These are phyloP conservation scores for Inga oerstediana DNA, from an alignment of 306 rosid genomes.

Conservation along the genomic window DNA sequence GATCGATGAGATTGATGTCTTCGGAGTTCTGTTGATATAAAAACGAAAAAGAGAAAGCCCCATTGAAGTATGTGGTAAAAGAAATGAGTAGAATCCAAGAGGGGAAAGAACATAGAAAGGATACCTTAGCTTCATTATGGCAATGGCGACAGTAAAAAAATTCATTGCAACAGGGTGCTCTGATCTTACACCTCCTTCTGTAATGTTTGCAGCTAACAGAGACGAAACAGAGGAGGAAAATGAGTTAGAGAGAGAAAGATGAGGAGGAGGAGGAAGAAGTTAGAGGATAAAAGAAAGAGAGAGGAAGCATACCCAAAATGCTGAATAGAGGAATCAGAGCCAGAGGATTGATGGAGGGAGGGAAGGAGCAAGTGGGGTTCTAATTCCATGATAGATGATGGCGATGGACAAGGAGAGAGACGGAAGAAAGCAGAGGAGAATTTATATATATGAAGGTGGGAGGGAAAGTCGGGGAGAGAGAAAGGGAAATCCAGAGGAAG, in stretches of 20 bases:
- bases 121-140: constrained; percentile 76
- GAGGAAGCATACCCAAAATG: constrained; percentile 51
- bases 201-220: constrained; percentile 64
- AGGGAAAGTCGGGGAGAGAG: neutral
- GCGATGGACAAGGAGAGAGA: neutral
- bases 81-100: neutral
- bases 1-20: constrained; percentile 39
- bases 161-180: constrained; percentile 74
- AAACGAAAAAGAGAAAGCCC: neutral
- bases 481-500: neutral
- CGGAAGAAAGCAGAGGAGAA: neutral
- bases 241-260: neutral
- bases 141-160: constrained; percentile 73
- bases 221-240: neutral
- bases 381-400: constrained; percentile 21
- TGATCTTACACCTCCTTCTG: constrained; percentile 70
- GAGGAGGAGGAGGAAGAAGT: neutral
- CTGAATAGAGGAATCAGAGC: constrained; percentile 29
- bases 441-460: neutral
- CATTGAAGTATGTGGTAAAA: neutral
- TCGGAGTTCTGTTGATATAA: constrained; percentile 51
- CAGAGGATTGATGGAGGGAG: constrained; percentile 21
- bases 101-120: neutral
- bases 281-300: neutral
- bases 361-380: neutral